These are phyloP conservation scores for Suillus americanus DNA, from an alignment of 768 basidiomycete species.

Conservation along the genomic window DNA sequence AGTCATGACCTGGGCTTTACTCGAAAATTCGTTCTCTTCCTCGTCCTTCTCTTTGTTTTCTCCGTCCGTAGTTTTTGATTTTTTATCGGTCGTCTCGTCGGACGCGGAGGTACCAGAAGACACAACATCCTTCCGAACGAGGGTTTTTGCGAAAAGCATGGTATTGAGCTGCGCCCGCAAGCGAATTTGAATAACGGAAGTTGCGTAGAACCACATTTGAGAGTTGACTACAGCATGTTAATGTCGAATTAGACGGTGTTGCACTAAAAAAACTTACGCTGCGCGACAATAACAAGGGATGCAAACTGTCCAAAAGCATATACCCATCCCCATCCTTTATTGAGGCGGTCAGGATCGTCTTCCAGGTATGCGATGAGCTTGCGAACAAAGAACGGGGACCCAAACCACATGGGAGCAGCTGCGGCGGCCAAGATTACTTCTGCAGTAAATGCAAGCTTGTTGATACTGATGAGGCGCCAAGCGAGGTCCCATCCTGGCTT, in stretches of 20 bases:
- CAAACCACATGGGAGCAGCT: conserved; percentile 65
- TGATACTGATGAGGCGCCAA: conserved; percentile 62
- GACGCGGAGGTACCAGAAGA: conserved; percentile 38
- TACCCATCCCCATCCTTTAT: conserved; percentile 74
- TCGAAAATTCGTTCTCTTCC: conserved; percentile 58
- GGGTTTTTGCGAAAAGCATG: conserved; percentile 82
- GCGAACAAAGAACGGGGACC: conserved; percentile 60
- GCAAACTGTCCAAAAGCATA: conserved; percentile 53
- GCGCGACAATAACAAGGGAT: conserved; percentile 10
- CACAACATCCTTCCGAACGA: conserved; percentile 82
- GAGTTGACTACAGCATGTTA: conserved; percentile 46
- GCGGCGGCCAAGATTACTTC: conserved; percentile 53
- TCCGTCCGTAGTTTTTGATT: conserved; percentile 14
- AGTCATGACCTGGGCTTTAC: conserved; percentile 86
- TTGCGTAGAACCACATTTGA: conserved; percentile 71
- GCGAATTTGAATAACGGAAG: conserved; percentile 67
- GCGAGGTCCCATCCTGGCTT: conserved; percentile 62
- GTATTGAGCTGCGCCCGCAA: conserved; percentile 79
- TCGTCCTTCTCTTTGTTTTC: conserved; percentile 16
- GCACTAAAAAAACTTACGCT: conserved; percentile 39
- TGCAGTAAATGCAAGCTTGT: conserved; percentile 38
- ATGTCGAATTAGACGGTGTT: conserved; percentile 35
- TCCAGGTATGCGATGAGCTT: conserved; percentile 66
- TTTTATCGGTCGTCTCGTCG: conserved; percentile 22
- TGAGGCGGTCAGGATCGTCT: conserved; percentile 51